A percentile compares a stretch with the other conserved stretches of the same genome.
Conservation (phyloP, 2,329 filamentous ascomycete genomes). For the Talaromyces verruculosus region DNA sequence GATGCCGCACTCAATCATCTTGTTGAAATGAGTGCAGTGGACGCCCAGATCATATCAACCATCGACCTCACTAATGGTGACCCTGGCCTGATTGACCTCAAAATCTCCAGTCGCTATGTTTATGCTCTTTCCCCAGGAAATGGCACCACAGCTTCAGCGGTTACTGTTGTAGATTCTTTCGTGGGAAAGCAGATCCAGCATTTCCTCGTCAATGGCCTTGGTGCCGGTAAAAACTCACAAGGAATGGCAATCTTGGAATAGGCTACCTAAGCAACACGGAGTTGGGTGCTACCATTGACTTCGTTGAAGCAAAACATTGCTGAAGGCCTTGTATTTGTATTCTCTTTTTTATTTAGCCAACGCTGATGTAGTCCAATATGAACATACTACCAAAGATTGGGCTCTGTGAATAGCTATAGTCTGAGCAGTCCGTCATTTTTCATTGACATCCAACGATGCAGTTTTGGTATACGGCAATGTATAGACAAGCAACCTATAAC, state of each 20-base stretch:
- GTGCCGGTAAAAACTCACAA: conserved; percentile 34
- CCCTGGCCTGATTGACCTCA: conserved; percentile 58
- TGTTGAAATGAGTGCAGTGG: conserved; percentile 55
- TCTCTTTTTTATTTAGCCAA: neutral
- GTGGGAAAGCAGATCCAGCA: conserved; percentile 41
- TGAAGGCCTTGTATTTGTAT: neutral
- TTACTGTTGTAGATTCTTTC: conserved; percentile 45
- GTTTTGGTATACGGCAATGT: neutral
- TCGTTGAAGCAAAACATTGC: neutral
- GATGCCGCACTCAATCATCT: conserved; percentile 56
- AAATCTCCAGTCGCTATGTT: conserved; percentile 54
- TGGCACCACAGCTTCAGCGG: conserved; percentile 37
- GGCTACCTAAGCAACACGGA: neutral
- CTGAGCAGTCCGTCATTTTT: no score
- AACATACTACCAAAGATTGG: neutral
- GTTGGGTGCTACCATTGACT: neutral
- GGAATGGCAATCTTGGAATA: conserved; percentile 34
- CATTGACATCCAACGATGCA: no score
- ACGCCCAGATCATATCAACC: conserved; percentile 49
- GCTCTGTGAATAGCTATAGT: neutral
- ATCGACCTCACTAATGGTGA: conserved; percentile 52
- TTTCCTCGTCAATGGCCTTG: conserved; percentile 31
- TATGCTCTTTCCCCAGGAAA: conserved; percentile 60
- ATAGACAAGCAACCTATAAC: neutral
- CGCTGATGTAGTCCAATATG: neutral